Percentiles rank a stretch among this genome's conserved stretches.
Evolutionary conservation across 208 protist genomes (phyloP).

Genomic region (Crithidia expoeki): DNA sequence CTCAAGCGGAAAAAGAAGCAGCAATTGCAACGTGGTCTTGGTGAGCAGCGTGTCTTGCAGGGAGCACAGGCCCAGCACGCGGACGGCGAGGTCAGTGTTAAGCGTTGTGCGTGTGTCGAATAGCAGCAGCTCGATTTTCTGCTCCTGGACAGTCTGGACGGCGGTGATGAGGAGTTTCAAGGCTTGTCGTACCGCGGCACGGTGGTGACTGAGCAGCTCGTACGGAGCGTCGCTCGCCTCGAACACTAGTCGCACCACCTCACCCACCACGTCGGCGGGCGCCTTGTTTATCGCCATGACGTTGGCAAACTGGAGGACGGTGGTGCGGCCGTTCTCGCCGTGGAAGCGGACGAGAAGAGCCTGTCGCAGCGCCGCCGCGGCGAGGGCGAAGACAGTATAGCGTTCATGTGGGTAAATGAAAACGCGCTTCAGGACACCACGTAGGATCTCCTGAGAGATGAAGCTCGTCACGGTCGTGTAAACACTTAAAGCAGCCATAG

Average conservation of each 20-base stretch:
- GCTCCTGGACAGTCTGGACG: constrained; percentile 54
- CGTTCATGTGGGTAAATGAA: constrained; percentile 59
- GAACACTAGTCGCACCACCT: constrained; percentile 57
- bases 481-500: constrained; percentile 43
- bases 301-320: constrained; percentile 55
- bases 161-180: constrained; percentile 67
- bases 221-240: constrained; percentile 45
- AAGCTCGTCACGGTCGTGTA: constrained; percentile 74
- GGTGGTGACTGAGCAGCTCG: constrained; percentile 67
- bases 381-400: constrained; percentile 77
- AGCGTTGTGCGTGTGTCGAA: constrained; percentile 78
- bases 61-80: constrained; percentile 55
- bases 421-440: constrained; percentile 61
- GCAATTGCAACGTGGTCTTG: constrained; percentile 61
- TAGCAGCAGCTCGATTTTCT: constrained; percentile 59
- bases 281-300: constrained; percentile 79
- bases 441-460: constrained; percentile 79
- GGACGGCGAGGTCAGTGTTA: constrained; percentile 59
- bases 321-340: constrained; percentile 26
- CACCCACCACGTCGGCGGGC: constrained; percentile 77
- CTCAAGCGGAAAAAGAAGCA: constrained; percentile 59
- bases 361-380: constrained; percentile 65
- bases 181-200: constrained; percentile 75
- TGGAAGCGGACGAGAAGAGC: constrained; percentile 60
- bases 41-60: constrained; percentile 60